Evolutionary conservation across 1,284 basidiomycete species (phyloP), one percentile per base, ranked within the genome.

Genomic region (Apiotrichum brassicae): DNA sequence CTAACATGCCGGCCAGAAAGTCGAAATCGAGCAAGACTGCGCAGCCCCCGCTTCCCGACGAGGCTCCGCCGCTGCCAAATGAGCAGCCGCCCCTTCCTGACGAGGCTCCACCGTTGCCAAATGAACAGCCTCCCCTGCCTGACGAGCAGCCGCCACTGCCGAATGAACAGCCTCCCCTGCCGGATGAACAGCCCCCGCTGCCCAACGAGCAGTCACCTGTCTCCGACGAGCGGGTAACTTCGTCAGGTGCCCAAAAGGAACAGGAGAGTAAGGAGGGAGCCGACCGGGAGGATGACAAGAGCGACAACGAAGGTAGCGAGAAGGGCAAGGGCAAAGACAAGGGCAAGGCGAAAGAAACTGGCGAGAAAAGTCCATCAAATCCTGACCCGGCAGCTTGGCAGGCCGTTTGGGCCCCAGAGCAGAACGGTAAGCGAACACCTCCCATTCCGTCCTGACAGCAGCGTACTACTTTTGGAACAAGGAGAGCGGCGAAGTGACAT

Each of bases 401-500:
- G 71, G 88, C 89, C 23, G 81, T 93, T 34, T 92, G 81, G 77
- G 83, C 88, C 1, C 81, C 86, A 0, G 78, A 83, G 53, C 82
- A 87, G 74, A 85, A 82, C 70, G 72, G 70, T 72, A 26, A 54
- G 69, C 56, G 2, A 2, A 24, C 23, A 20, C 12, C 0, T 4
- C 22, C 7, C 19, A 20, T 25, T 0, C 12, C n/a, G 16, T 34
- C 22, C 49, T 38, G 7, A 38, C 43, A 6, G 3, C 48, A 74
- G 81, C 86, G 16, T 92, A 90, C 76, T 93, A 92, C 73, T 92
- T 92, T 75, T 87, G 81, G 80, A 92, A 92, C 73, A 59, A 81
- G 13, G 70, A 75, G 49, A 89, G 87, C 0, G 77, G 84, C 52
- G 82, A 90, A 73, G 91, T 88, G 30, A 92, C 90, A 20, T 93